Base-by-base conservation (phyloP, 345 rosid genomes). In the Acer yangbiense region DNA sequence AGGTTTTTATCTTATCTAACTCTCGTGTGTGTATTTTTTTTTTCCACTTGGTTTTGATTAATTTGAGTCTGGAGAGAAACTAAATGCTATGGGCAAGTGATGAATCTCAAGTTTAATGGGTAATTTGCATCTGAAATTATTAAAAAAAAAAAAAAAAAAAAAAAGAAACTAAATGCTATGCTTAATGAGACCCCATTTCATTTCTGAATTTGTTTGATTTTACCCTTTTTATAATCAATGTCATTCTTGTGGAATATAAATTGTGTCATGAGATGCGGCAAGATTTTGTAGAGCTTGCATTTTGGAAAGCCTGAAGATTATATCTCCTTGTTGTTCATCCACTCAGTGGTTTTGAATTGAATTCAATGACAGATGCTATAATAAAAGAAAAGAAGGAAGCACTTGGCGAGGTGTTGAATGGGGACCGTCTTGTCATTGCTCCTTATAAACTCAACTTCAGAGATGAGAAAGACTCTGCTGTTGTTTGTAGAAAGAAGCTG, bases 301-400 rank as follows among this genome's bases (percentile, higher is more conserved):
- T 12, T 27, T 39, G 6, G 46, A 16, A 25, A 1, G 9, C 20
- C n/a, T 54, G 8, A n/a, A 1, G 3, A 25, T 1, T 52, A 23
- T 67, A 16, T n/a, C 12, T 68, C 0, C 39, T 20, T 32, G 2
- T 20, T 3, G 52, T 20, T 70, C 35, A 32, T 69, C 25, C 17
- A 1, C 55, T 60, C 29, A 44, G 9, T 18, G 73, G 23, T 50
- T 50, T 52, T 17, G 67, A 68, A 27, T 66, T 57, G 46, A 35
- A 79, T 65, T 52, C 41, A 29, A 39, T 83, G 29, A 39, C 80
- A 93, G 98, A 85, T 82, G 85, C 80, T 55, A 74, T 78, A 76
- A 92, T 64, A 74, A 64, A 91, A 76, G 98, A 94, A 83, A 94
- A 94, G 85, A 88, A 83, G 82, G 95, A 94, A 90, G 98, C 98